These are phyloP conservation scores for Gentiana straminea DNA, from an alignment of 257 asterid species.

Conservation along the genomic window DNA sequence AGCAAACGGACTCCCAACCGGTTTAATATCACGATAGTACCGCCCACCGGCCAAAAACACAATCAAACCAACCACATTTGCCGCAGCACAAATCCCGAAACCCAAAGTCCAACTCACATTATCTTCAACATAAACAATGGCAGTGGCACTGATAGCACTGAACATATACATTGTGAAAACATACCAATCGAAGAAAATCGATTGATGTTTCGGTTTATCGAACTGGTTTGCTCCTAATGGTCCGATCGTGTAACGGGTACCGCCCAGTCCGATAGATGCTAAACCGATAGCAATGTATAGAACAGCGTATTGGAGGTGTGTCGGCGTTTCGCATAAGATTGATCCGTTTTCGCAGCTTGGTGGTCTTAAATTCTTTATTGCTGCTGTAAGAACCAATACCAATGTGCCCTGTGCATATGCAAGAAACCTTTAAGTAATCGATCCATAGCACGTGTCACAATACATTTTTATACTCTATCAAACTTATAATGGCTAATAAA, in stretches of 20 bases:
- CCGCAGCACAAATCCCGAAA: conserved; percentile 14
- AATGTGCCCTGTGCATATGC: conserved; percentile 18
- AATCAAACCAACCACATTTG: conserved; percentile 17
- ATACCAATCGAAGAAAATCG: conserved; percentile 24
- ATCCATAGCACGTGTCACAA: no score
- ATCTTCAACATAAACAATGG: conserved; percentile 24
- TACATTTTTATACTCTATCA: no score
- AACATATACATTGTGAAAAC: conserved; percentile 18
- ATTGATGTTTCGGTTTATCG: conserved; percentile 19
- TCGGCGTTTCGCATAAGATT: conserved; percentile 11
- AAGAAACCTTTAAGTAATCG: neutral
- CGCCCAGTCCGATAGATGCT: conserved; percentile 22
- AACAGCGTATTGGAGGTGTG: conserved; percentile 15
- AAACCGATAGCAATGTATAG: conserved; percentile 18
- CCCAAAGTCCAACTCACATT: conserved; percentile 29
- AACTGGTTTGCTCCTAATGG: conserved; percentile 31
- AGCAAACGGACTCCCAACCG: conserved; percentile 53
- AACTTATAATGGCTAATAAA: no score
- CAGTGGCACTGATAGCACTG: conserved; percentile 17
- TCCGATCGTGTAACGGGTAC: conserved; percentile 24
- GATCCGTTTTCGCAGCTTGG: conserved; percentile 18
- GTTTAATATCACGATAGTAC: conserved; percentile 24
- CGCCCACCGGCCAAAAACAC: conserved; percentile 19
- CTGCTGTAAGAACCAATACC: conserved; percentile 20
- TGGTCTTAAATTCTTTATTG: conserved; percentile 21